Evolutionary conservation across 2,329 filamentous ascomycete genomes (phyloP).

Genomic region (Fusarium vanettenii): DNA sequence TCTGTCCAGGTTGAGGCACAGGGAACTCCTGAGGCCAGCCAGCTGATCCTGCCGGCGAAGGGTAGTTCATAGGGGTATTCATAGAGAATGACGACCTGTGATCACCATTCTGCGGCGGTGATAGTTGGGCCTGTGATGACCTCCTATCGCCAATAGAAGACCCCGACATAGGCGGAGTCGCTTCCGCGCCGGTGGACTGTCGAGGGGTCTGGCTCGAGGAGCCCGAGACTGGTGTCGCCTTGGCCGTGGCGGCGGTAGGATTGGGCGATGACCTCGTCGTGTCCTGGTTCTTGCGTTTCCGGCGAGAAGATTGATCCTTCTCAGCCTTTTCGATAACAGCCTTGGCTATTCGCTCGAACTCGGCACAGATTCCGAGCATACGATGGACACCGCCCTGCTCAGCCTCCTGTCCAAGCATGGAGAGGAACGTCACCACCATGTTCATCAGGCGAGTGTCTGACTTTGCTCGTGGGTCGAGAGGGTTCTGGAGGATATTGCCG

Average conservation of each 20-base stretch:
- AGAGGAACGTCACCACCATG: constrained; percentile 90
- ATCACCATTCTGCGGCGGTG: constrained; percentile 42
- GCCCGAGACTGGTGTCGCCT: constrained; percentile 1
- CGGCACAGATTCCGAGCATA: constrained; percentile 93
- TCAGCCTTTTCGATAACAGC: constrained; percentile 92
- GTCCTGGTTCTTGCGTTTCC: constrained; percentile 85
- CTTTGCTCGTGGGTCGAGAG: constrained; percentile 86
- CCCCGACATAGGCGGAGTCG: constrained; percentile 6
- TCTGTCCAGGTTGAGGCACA: constrained; percentile 47
- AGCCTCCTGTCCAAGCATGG: constrained; percentile 88
- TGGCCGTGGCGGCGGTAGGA: constrained; percentile 7
- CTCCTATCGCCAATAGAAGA: constrained; percentile 18
- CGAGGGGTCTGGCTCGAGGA: constrained; percentile 24
- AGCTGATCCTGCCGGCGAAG: constrained; percentile 57
- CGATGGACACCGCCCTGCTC: constrained; percentile 91
- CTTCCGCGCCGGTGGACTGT: constrained; percentile 14
- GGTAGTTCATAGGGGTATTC: constrained; percentile 47
- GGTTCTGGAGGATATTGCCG: constrained; percentile 96
- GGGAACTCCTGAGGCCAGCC: constrained; percentile 62
- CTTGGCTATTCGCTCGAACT: constrained; percentile 94
- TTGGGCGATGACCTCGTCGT: constrained; percentile 22
- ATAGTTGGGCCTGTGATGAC: constrained; percentile 40
- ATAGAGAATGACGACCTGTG: constrained; percentile 41
- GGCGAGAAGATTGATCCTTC: constrained; percentile 80
- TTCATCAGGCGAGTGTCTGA: constrained; percentile 94